Evolutionary conservation across 2,329 filamentous ascomycete genomes (phyloP), one percentile per base, ranked within the genome.

Genomic region (Hypoxylon sp.): DNA sequence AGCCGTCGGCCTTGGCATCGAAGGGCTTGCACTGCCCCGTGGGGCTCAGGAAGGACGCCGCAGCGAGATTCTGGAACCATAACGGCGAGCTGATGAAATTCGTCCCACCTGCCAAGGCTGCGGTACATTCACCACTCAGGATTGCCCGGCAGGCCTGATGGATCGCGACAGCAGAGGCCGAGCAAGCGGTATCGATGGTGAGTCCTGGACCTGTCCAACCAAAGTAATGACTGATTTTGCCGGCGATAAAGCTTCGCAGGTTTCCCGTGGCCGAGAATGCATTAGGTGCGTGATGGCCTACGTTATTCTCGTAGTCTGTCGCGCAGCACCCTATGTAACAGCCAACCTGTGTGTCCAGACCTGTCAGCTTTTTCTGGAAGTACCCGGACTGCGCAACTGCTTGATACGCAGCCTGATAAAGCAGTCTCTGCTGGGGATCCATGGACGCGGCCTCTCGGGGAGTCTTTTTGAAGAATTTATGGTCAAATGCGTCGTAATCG

Each of bases 1-100:
- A 86, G 0, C 83, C 83, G 54, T 81, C 76, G 1, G 76, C 81
- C 2, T 64, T 61, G 2, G 70, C 62, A 42, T 80, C 79, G 42
- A 76, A 78, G 2, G 69, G 67, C 37, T 72, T 66, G 45, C 62
- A 70, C 13, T 62, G 63, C 2, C 67, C 67, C 2, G 62, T 63
- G 3, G 66, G 63, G 40, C 65, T 70, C 3, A 72, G 60, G 40
- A 74, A 72, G 1, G 60, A 60, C 0, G 64, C 69, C 1, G 51
- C 63, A 5, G 55, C 17, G n/a, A 70, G 58, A 45, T 66, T 63
- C 10, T 68, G 68, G 17, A 63, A 64, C 31, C 60, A 57, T 4
- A 67, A 50, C 0, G 71, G 69, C 8, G 50, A 64, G 1, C 69
- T 58, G 8, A 78, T 71, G 56, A 76, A 13, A 49, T 67, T 64